phyloP scores from a whole-genome alignment of 148 eudicot genomes.

The Polygonum maritimum region DNA sequence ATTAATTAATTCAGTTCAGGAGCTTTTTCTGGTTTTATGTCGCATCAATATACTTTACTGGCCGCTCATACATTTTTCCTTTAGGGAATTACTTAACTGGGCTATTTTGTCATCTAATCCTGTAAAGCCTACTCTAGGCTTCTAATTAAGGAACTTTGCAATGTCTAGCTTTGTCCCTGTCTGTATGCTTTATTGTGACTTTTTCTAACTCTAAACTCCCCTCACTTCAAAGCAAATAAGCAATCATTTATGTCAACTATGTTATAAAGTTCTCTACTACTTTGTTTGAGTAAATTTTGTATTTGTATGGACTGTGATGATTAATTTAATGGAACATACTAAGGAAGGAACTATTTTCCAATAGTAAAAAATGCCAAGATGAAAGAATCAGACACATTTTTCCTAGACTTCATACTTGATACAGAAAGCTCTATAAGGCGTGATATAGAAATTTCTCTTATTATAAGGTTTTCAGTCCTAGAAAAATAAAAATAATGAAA shows the following conservation, averaged over 20 bases:
- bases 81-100: background rate
- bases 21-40: background rate
- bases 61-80: background rate
- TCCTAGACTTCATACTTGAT: constrained; percentile 4
- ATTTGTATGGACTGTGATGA: background rate
- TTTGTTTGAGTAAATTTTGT: background rate
- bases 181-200: background rate
- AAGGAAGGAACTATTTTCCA: background rate
- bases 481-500: background rate
- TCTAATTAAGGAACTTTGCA: background rate
- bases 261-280: background rate
- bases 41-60: background rate
- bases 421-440: background rate
- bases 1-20: background rate
- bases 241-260: background rate
- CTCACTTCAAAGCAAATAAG: background rate
- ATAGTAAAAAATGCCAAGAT: background rate
- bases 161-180: background rate
- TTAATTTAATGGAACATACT: too few relatives aligned
- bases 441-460: background rate
- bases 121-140: background rate
- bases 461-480: background rate
- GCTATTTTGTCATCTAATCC: background rate
- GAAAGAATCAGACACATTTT: background rate
- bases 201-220: background rate